Conservation (phyloP, 1,139 yeast species). For the Diutina catenulata region DNA sequence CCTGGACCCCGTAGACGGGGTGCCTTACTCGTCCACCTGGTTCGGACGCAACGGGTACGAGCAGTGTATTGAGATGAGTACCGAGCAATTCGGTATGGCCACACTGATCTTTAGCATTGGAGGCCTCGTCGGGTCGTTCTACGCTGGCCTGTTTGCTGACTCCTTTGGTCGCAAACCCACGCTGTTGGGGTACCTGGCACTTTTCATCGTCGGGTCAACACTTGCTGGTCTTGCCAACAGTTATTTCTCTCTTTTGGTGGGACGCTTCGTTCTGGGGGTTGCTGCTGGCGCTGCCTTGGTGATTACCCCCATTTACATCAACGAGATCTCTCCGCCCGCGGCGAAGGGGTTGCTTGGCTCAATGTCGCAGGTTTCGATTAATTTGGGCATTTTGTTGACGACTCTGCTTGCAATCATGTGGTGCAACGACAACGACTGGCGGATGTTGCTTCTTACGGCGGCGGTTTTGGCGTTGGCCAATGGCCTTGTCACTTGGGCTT, state of each 20-base stretch:
- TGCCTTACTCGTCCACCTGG: constrained; percentile 20
- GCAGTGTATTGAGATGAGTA: constrained; percentile 47
- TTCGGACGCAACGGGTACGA: constrained; percentile 27
- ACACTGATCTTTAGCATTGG: constrained; percentile 82
- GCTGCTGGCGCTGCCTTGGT: constrained; percentile 88
- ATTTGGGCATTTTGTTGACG: constrained; percentile 70
- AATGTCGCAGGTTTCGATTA: constrained; percentile 78
- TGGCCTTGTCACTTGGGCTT: constrained; percentile 27
- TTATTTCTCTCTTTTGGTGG: constrained; percentile 38
- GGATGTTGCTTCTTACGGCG: constrained; percentile 53
- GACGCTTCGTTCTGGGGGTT: constrained; percentile 68
- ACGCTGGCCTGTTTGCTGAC: constrained; percentile 65
- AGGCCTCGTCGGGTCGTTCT: constrained; percentile 67
- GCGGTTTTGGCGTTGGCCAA: constrained; percentile 39
- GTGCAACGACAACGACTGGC: constrained; percentile 62
- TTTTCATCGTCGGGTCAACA: constrained; percentile 59
- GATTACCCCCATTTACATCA: constrained; percentile 68
- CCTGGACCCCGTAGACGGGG: constrained; percentile 17
- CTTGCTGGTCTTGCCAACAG: constrained; percentile 42
- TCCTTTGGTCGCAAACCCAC: constrained; percentile 50
- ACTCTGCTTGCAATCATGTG: constrained; percentile 62
- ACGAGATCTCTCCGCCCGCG: constrained; percentile 62
- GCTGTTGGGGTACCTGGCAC: constrained; percentile 41
- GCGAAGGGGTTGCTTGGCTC: constrained; percentile 74
- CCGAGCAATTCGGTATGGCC: constrained; percentile 63